Percentiles rank a stretch among this genome's conserved stretches.
Conservation (phyloP, 345 rosid species). For the Populus davidiana region DNA sequence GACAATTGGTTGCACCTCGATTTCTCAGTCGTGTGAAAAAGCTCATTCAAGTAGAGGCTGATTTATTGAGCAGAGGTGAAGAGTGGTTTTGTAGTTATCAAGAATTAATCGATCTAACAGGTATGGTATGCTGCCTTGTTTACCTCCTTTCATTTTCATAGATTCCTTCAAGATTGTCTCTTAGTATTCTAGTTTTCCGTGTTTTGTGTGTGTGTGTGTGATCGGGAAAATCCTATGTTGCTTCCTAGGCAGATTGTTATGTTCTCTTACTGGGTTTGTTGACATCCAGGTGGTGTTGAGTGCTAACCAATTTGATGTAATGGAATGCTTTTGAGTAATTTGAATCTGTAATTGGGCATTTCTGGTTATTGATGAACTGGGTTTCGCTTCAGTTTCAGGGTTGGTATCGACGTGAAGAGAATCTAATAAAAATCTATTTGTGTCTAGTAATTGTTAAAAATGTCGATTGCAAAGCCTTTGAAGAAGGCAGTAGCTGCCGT, state of each 20-base stretch:
- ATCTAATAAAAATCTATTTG: not conserved
- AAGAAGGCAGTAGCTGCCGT: constrained; percentile 30
- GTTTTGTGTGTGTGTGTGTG: not conserved
- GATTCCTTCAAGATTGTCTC: not conserved
- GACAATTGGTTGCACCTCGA: not conserved
- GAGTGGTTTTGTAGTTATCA: not conserved
- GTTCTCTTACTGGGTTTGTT: no score
- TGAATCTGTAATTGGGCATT: not conserved
- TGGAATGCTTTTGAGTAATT: not conserved
- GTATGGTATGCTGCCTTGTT: not conserved
- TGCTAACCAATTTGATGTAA: no score
- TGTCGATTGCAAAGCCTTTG: constrained; percentile 36
- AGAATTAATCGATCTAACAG: no score
- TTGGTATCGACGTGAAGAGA: not conserved
- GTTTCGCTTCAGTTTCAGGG: not conserved
- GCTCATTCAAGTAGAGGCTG: not conserved
- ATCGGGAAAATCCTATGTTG: not conserved
- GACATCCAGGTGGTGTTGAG: not conserved
- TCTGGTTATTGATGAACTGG: not conserved
- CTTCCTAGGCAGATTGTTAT: not conserved
- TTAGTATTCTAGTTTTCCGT: not conserved
- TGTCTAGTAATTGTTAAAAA: constrained; percentile 1
- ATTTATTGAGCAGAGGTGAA: not conserved
- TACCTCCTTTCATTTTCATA: not conserved
- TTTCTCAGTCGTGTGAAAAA: not conserved